Conservation (phyloP, 441 rosid genomes). For the Eutrema salsugineum region DNA sequence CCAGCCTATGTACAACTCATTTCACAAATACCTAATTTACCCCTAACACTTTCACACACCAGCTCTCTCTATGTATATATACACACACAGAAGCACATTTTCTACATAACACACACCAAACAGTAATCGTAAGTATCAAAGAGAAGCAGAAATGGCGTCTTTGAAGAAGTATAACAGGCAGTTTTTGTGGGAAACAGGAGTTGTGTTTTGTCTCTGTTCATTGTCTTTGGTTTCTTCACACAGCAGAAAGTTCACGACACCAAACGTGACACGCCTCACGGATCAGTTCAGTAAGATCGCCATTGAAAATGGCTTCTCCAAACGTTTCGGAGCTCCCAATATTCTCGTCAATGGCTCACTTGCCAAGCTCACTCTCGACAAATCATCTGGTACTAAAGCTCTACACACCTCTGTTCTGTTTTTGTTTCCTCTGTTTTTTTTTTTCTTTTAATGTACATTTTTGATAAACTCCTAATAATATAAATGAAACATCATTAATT, state of each 20-base stretch:
- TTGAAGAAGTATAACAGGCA: constrained; percentile 15
- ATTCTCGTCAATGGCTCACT: constrained; percentile 56
- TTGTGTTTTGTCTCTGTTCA: constrained; percentile 32
- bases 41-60: not conserved
- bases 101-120: not conserved
- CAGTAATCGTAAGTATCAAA: not conserved
- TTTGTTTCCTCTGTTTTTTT: not conserved
- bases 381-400: constrained; percentile 53
- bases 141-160: constrained; percentile 37
- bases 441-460: not conserved
- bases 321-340: constrained; percentile 53
- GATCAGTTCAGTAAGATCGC: constrained; percentile 56
- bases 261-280: constrained; percentile 59
- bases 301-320: constrained; percentile 42
- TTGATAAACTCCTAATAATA: not conserved
- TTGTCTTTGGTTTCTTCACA: constrained; percentile 50
- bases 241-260: constrained; percentile 53
- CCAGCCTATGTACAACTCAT: constrained; percentile 32
- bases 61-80: not conserved
- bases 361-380: constrained; percentile 66
- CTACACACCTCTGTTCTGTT: not conserved
- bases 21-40: not conserved
- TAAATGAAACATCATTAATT: not conserved
- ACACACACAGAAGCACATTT: not conserved
- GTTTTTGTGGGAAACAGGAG: constrained; percentile 23